These are phyloP conservation scores for Herpotrichia juniperi DNA, from an alignment of 2,329 filamentous ascomycete species.

Conservation along the genomic window DNA sequence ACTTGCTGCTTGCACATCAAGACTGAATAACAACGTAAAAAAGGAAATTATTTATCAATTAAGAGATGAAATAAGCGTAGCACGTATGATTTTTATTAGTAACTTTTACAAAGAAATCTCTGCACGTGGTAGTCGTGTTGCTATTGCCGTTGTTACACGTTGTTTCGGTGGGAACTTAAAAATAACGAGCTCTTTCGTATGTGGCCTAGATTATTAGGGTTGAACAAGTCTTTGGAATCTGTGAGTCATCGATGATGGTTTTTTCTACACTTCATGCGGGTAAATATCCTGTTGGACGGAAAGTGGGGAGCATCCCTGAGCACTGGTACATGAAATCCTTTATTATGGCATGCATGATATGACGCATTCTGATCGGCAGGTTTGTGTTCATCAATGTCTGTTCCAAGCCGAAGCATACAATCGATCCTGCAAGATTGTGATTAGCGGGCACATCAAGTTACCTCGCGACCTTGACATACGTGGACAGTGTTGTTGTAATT, in stretches of 20 bases:
- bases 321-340: constrained; percentile 10
- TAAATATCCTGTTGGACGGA: constrained; percentile 13
- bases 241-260: constrained; percentile 8
- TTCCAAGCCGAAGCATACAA: not conserved
- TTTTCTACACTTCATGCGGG: constrained; percentile 8
- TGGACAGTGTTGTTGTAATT: not conserved
- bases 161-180: too few species aligned
- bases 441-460: constrained; percentile 11
- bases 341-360: constrained; percentile 19
- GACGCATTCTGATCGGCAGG: constrained; percentile 17
- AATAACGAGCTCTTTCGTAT: too few species aligned
- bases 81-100: too few species aligned
- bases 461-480: not conserved
- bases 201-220: not conserved
- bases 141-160: too few species aligned
- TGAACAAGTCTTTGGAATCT: constrained; percentile 4
- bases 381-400: not conserved
- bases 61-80: too few species aligned
- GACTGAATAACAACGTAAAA: too few species aligned
- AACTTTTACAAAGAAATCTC: too few species aligned
- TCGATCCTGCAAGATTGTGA: not conserved
- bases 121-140: too few species aligned
- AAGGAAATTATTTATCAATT: too few species aligned
- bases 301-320: constrained; percentile 6
- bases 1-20: too few species aligned